A percentile compares a stretch with the other conserved stretches of the same genome.
These are phyloP conservation scores for Moniliella sp. DNA, from an alignment of 1,284 basidiomycete species.

Conservation along the genomic window DNA sequence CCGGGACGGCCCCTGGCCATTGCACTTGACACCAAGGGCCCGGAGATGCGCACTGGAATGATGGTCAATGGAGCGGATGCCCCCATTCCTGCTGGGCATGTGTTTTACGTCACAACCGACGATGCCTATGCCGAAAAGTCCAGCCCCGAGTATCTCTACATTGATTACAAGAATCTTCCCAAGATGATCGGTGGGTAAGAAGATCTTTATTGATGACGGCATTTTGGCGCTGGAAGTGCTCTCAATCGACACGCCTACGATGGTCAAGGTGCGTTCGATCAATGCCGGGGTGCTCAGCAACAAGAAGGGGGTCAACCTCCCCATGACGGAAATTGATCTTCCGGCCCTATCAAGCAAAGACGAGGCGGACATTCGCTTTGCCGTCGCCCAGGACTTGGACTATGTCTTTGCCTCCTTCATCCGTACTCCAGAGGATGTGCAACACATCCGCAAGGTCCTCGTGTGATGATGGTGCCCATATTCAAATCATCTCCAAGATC, in stretches of 20 bases:
- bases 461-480: constrained; percentile 31
- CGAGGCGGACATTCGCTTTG: constrained; percentile 61
- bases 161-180: constrained; percentile 56
- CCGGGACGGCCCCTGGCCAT: constrained; percentile 77
- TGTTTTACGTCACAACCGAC: constrained; percentile 77
- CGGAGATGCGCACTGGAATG: constrained; percentile 94
- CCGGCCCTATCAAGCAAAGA: constrained; percentile 96
- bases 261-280: constrained; percentile 52
- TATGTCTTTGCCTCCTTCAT: constrained; percentile 44
- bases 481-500: constrained; percentile 33
- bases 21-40: constrained; percentile 96
- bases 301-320: constrained; percentile 94
- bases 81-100: constrained; percentile 70
- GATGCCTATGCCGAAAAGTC: constrained; percentile 53
- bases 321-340: constrained; percentile 90
- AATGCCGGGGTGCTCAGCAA: constrained; percentile 86
- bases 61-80: constrained; percentile 70
- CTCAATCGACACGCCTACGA: constrained; percentile 40
- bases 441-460: constrained; percentile 28
- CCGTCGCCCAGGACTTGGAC: constrained; percentile 90
- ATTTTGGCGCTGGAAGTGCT: constrained; percentile 83
- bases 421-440: constrained; percentile 23
- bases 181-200: constrained; percentile 88
- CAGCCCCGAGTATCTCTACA: constrained; percentile 49
- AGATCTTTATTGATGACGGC: constrained; percentile 92